Base-by-base conservation (phyloP, 768 basidiomycete genomes). In the Pleurotus pulmonarius region DNA sequence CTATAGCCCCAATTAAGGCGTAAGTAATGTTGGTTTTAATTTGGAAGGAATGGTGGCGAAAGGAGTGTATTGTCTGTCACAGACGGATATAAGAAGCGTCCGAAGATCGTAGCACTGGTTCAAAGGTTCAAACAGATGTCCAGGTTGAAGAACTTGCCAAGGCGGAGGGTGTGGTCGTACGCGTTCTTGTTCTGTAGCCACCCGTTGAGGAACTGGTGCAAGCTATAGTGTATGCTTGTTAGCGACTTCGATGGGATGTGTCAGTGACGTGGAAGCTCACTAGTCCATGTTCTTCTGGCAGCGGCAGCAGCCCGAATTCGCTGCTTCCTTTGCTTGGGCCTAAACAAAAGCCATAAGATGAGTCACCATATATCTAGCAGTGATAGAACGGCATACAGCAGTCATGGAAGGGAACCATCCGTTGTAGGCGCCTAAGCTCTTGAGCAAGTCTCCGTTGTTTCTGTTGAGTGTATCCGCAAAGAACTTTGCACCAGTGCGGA, bases 261-360 rank as follows among this genome's bases (percentile, higher is more conserved):
- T 6, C 11, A 39, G 34, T 6, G 54, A 52, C 52, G 34, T 54
- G 54, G 29, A 34, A 34, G 75, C 87, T 62, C 64, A 88, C 89
- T 94, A 94, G 72, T 93, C 92, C 47, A 91, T 75, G 73, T 94
- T 94, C 67, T 91, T 86, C 75, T 92, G 91, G 69, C 87, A 87
- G 45, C 67, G 71, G 70, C 86, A 89, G 73, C 88, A 89, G 47
- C 64, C 34, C 1, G 75, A 70, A 48, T 73, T 51, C 9, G 73
- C 78, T 44, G 86, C 85, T 57, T 81, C 80, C 53, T 83, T 88
- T 16, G 87, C 88, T 25, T 78, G 61, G 0, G 16, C 66, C 85
- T 87, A 56, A 34, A 46, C 29, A 38, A 46, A 16, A 47, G 29
- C 29, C 29, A 34, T 9, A 4, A 11, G 29, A 11, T 34, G 29